phyloP scores from a whole-genome alignment of 2,329 filamentous ascomycete species.

The Sporothrix phasma region DNA sequence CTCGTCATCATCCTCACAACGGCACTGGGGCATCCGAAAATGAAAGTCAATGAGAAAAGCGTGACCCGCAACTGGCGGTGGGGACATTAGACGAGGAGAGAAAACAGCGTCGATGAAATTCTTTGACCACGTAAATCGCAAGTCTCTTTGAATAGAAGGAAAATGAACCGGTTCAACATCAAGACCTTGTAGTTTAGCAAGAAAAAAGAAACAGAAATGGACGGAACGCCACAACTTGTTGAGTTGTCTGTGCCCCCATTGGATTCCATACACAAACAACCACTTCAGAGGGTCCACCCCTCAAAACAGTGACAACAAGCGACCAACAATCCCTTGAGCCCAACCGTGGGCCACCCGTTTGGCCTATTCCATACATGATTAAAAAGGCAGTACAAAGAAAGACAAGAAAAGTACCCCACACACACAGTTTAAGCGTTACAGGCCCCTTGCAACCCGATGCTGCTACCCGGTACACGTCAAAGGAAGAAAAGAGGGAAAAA shows the following conservation, averaged over 20 bases:
- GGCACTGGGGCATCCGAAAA: no score
- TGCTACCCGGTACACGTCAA: background rate
- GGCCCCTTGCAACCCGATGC: background rate
- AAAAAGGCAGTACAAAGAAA: background rate
- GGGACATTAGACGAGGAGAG: background rate
- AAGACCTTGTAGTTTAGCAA: no score
- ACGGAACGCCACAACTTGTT: background rate
- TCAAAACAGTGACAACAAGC: background rate
- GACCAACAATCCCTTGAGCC: background rate
- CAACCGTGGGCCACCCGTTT: background rate
- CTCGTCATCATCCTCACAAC: no score
- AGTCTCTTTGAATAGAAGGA: background rate
- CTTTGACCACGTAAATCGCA: background rate
- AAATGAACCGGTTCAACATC: no score
- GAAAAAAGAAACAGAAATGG: background rate
- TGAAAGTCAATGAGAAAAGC: no score
- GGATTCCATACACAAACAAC: background rate
- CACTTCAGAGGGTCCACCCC: background rate
- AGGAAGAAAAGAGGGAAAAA: background rate
- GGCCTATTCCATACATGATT: constrained; percentile 3
- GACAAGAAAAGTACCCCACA: background rate
- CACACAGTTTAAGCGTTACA: background rate
- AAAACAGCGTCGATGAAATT: background rate
- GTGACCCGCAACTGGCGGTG: no score
- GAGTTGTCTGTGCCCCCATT: background rate